These are phyloP conservation scores for Cutaneotrichosporon spelunceum DNA, from an alignment of 1,284 basidiomycete species.

Conservation along the genomic window DNA sequence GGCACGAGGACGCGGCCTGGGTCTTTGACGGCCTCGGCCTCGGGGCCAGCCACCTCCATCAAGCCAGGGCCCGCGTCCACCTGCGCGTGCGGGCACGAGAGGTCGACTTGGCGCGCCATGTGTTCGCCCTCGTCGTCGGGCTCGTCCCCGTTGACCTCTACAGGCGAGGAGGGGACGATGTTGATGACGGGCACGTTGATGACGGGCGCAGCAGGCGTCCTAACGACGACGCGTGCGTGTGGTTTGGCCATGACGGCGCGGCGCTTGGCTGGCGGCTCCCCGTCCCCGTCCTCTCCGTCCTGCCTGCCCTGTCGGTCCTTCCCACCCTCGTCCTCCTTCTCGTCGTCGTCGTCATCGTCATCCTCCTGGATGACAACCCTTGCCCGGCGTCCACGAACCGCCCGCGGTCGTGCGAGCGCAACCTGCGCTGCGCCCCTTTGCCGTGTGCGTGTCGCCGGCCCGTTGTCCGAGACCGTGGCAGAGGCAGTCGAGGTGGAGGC, in stretches of 20 bases:
- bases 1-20: conserved; percentile 30
- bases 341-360: conserved; percentile 38
- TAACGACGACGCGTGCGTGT: no score
- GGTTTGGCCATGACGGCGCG: not conserved
- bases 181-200: conserved; percentile 2
- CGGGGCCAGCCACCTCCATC: no score
- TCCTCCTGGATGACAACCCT: conserved; percentile 33
- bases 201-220: no score
- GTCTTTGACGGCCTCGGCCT: not conserved
- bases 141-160: not conserved
- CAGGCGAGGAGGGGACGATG: not conserved
- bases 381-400: conserved; percentile 2
- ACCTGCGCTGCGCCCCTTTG: conserved; percentile 40
- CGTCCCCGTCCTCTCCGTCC: conserved; percentile 41
- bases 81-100: not conserved
- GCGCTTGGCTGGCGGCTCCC: conserved; percentile 11
- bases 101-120: conserved; percentile 8
- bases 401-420: conserved; percentile 33
- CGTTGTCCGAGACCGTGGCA: not conserved
- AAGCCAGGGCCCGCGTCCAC: no score
- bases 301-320: no score
- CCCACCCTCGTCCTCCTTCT: conserved; percentile 32
- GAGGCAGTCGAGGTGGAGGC: conserved; percentile 18
- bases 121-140: conserved; percentile 9
- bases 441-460: conserved; percentile 2